phyloP scores from a whole-genome alignment of 257 asterid genomes.

The Cinchona pubescens region DNA sequence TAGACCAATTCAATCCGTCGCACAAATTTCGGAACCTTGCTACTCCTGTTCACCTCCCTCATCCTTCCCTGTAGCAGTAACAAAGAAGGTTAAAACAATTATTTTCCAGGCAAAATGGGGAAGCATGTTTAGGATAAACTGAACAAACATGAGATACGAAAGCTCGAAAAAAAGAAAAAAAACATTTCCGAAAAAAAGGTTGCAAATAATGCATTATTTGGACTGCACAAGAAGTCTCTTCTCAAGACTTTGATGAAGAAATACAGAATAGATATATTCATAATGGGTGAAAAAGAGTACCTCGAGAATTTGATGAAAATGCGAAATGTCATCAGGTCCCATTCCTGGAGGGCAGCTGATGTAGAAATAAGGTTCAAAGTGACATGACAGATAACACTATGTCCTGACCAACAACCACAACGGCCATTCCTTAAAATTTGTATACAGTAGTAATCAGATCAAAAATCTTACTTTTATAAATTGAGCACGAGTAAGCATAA shows the following conservation, averaged over 20 bases:
- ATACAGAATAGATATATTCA: neutral
- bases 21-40: slow-evolving; percentile 65
- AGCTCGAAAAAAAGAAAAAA: no score
- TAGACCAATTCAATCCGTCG: slow-evolving; percentile 78
- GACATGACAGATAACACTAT: slow-evolving; percentile 92
- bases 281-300: slow-evolving; percentile 22
- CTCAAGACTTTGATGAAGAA: neutral
- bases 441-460: no score
- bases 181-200: neutral
- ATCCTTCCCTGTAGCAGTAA: slow-evolving; percentile 60
- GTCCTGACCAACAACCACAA: slow-evolving; percentile 55
- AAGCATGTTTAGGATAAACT: neutral
- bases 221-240: neutral
- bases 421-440: slow-evolving; percentile 15
- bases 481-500: neutral
- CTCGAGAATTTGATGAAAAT: slow-evolving; percentile 88
- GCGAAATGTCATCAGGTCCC: slow-evolving; percentile 96
- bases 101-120: neutral
- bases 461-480: no score
- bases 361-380: slow-evolving; percentile 92
- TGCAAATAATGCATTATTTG: neutral
- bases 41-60: slow-evolving; percentile 72
- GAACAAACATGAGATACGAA: neutral
- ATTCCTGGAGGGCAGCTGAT: slow-evolving; percentile 88
- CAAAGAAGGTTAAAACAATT: neutral